phyloP scores from a whole-genome alignment of 2,329 filamentous ascomycete genomes.

The Apiospora marii region DNA sequence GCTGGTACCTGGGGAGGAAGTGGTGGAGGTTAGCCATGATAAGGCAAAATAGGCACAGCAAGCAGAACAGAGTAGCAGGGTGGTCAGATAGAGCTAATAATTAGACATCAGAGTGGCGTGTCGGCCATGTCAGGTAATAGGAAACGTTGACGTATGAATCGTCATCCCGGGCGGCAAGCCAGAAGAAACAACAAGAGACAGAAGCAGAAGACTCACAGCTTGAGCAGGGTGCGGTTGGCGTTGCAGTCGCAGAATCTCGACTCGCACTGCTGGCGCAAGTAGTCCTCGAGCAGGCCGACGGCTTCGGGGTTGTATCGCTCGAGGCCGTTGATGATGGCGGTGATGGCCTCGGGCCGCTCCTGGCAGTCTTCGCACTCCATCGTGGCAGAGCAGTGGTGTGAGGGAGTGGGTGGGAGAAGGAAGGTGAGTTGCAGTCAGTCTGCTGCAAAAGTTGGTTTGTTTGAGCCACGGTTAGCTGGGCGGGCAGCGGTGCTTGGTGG shows the following conservation, averaged over 20 bases:
- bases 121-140: conserved; percentile 88
- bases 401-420: conserved; percentile 27
- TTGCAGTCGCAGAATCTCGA: conserved; percentile 94
- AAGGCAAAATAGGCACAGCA: no score
- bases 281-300: conserved; percentile 90
- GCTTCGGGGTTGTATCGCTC: conserved; percentile 99
- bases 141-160: conserved; percentile 77
- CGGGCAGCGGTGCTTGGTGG: conserved; percentile 21
- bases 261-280: conserved; percentile 94
- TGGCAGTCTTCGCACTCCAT: conserved; percentile 85
- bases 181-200: conserved; percentile 30
- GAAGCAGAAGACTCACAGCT: conserved; percentile 78
- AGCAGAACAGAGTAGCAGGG: conserved; percentile 14
- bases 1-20: conserved; percentile 81
- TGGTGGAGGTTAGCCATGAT: conserved; percentile 1
- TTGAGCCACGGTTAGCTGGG: conserved; percentile 1
- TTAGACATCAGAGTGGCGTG: conserved; percentile 69
- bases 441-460: conserved; percentile 19
- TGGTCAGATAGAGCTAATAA: conserved; percentile 80
- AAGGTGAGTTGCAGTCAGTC: conserved; percentile 26
- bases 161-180: conserved; percentile 53
- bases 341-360: conserved; percentile 91
- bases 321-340: conserved; percentile 92
- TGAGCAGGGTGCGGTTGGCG: conserved; percentile 93
- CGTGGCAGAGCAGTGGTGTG: conserved; percentile 45